Evolutionary conservation across 2,329 filamentous ascomycete genomes (phyloP), one percentile per base, ranked within the genome.

Genomic region (Pseudogymnoascus sp.): DNA sequence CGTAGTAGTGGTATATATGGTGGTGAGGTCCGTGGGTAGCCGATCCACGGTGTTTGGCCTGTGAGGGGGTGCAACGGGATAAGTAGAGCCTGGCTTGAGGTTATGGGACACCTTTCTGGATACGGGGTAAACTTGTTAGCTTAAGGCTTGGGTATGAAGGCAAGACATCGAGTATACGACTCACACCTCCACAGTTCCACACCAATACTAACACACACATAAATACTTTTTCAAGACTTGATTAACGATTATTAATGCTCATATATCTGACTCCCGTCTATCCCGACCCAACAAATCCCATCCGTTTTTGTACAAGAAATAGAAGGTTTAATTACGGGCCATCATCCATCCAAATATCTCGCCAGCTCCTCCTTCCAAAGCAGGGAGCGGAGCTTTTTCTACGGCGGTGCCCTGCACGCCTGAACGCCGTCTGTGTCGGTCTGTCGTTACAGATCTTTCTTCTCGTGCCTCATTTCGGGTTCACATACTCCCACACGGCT

Each of bases 221-320:
- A 23, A 45, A 1, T 23, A 7, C 6, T 12, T 52, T 16, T 10
- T 52, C 14, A n/a, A 45, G 4, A 19, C 14, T 52, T 52, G 45
- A 52, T 52, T 52, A 52, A 31, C 45, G 45, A 52, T 52, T 52
- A 52, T 52, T 52, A 52, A 52, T 52, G 45, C 45, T 52, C 45
- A 52, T 52, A 52, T 33, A 52, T 19, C 26, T 6, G 1, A n/a
- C 45, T 16, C 45, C 45, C n/a, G 16, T 52, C 45, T 52, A 52
- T 52, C 45, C 45, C 45, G 45, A 31, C 45, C 45, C 26, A 31
- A 29, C 23, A 31, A 52, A 12, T 31, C n/a, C 45, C 45, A 52
- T 52, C 45, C 3, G 26, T 52, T 52, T 29, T 52, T 33, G 45
- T 52, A 52, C 45, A 52, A 52, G 45, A 52, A 52, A 52, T 52